A percentile compares a stretch with the other conserved stretches of the same genome.
These are phyloP conservation scores for Termitomyces sp. DNA, from an alignment of 768 basidiomycete genomes.

Conservation along the genomic window DNA sequence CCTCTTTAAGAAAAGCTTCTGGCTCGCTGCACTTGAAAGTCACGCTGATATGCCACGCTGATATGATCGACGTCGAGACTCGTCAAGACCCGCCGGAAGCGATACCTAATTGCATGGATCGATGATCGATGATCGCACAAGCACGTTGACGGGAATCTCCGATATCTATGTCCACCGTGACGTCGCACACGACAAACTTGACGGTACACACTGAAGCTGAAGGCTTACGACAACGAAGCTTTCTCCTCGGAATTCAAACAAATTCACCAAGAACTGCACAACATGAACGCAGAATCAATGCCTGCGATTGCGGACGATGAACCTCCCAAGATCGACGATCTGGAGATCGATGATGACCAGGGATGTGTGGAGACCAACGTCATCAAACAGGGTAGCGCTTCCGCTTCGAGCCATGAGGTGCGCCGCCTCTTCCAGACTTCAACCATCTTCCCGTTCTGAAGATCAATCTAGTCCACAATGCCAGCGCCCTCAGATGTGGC, in stretches of 20 bases:
- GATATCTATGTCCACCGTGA: not conserved
- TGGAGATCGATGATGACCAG: constrained; percentile 9
- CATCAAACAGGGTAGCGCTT: constrained; percentile 2
- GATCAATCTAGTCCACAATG: not conserved
- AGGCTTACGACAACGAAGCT: not conserved
- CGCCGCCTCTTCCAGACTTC: not conserved
- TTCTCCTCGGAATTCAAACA: not conserved
- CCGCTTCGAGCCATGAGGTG: constrained; percentile 4
- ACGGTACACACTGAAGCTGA: not conserved
- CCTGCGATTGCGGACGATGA: not conserved
- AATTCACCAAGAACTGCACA: not conserved
- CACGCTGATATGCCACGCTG: too few relatives aligned
- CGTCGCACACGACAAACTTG: not conserved
- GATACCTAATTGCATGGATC: not conserved
- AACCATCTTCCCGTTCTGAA: not conserved
- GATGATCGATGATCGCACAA: not conserved
- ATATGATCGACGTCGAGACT: too few relatives aligned
- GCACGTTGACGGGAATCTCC: not conserved
- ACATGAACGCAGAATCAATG: not conserved
- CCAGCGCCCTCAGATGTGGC: not conserved
- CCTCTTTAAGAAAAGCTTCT: too few relatives aligned
- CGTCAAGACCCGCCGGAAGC: too few relatives aligned
- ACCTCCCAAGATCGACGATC: not conserved
- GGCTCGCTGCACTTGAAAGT: too few relatives aligned
- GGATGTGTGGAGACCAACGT: constrained; percentile 11